These are phyloP conservation scores for Herpetomonas tarakana DNA, from an alignment of 208 protist species.

Conservation along the genomic window DNA sequence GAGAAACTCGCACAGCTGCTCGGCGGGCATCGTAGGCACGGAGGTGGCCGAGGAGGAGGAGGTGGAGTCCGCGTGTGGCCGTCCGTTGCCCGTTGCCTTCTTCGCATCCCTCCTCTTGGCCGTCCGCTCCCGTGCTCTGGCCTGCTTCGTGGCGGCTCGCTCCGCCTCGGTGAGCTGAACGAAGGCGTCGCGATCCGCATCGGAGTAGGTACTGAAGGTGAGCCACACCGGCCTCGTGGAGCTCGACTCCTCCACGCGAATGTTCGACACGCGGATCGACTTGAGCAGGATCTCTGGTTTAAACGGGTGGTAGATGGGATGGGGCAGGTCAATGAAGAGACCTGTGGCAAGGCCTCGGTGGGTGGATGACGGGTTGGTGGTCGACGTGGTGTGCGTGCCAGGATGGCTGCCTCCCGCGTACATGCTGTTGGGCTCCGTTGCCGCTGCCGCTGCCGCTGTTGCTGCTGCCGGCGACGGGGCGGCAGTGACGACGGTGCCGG, in stretches of 20 bases:
- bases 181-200: conserved; percentile 16
- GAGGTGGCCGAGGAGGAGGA: not conserved
- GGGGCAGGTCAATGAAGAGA: conserved; percentile 29
- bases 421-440: not conserved
- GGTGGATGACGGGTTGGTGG: conserved; percentile 1
- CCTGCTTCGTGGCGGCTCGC: not conserved
- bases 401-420: not conserved
- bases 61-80: not conserved
- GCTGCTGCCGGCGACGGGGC: too few relatives aligned
- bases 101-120: not conserved
- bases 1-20: conserved; percentile 39
- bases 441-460: not conserved
- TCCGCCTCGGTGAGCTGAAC: not conserved
- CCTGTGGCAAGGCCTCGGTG: not conserved
- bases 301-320: conserved; percentile 34
- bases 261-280: conserved; percentile 26
- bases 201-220: conserved; percentile 34
- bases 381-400: not conserved
- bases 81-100: too few relatives aligned
- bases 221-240: conserved; percentile 38
- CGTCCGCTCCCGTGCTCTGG: not conserved
- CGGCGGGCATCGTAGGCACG: not conserved
- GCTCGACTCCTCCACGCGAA: conserved; percentile 24
- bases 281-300: conserved; percentile 29
- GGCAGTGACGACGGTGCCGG: too few relatives aligned